Evolutionary conservation across 495 filamentous ascomycete genomes (phyloP).

Genomic region (Amniculicola lignicola): DNA sequence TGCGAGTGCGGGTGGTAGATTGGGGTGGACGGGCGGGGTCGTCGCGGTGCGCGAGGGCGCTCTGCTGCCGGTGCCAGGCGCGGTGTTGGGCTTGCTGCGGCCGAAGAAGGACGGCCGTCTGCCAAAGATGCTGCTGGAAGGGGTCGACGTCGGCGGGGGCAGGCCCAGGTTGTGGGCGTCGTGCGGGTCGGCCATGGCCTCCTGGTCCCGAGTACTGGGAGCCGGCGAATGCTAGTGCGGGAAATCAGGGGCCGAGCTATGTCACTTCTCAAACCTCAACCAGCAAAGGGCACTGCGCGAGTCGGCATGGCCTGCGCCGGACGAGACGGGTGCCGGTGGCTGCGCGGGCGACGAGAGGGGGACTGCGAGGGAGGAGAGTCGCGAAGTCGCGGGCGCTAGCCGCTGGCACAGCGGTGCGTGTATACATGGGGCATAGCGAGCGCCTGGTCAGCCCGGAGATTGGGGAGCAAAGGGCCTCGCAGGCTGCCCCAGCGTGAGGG

Average conservation of each 20-base stretch:
- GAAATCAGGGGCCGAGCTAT: background rate
- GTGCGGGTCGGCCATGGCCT: slow-evolving; percentile 1
- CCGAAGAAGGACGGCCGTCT: slow-evolving; percentile 29
- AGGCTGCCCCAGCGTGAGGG: too few species aligned
- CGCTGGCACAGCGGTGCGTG: too few species aligned
- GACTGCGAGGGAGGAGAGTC: too few species aligned
- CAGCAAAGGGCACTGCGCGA: background rate
- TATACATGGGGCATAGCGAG: too few species aligned
- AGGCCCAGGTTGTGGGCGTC: background rate
- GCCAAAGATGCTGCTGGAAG: slow-evolving; percentile 19
- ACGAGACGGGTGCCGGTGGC: background rate
- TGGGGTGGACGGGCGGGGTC: background rate
- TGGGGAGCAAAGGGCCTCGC: too few species aligned
- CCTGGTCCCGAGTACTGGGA: slow-evolving; percentile 3
- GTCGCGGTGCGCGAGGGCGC: slow-evolving; percentile 1
- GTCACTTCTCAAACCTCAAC: background rate
- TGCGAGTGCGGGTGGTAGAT: slow-evolving; percentile 1
- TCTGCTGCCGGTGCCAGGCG: background rate
- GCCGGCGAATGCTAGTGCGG: background rate
- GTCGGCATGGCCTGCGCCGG: background rate
- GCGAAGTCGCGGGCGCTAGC: too few species aligned
- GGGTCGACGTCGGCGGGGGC: background rate
- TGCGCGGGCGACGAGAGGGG: background rate
- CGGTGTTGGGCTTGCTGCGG: background rate
- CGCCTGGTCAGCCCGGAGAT: too few species aligned